Evolutionary conservation across 257 asterid species (phyloP).

Genomic region (Capsicum pubescens): DNA sequence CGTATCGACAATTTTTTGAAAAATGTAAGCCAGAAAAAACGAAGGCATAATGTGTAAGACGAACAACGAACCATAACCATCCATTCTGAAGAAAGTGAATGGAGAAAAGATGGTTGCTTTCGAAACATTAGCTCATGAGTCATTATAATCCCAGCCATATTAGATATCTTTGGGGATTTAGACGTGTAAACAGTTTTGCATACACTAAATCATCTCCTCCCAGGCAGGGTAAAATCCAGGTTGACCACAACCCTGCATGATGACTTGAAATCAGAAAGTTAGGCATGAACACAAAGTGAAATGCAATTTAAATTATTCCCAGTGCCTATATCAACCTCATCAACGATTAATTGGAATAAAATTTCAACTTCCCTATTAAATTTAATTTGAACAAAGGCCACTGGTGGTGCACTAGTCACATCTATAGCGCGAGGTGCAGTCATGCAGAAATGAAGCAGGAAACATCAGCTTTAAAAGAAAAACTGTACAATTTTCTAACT

Average conservation of each 20-base stretch:
- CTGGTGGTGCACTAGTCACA: constrained; percentile 14
- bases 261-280: constrained; percentile 20
- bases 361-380: not conserved
- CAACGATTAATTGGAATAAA: constrained; percentile 14
- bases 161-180: not conserved
- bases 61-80: too few species aligned
- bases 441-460: constrained; percentile 17
- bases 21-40: too few species aligned
- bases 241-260: constrained; percentile 70
- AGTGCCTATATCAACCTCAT: constrained; percentile 19
- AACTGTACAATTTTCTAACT: not conserved
- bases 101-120: too few species aligned
- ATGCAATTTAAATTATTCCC: constrained; percentile 1
- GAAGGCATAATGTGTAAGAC: too few species aligned
- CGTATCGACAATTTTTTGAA: too few species aligned
- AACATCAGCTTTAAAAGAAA: not conserved
- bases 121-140: too few species aligned
- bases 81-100: too few species aligned
- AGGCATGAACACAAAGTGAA: constrained; percentile 23
- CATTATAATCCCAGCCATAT: not conserved
- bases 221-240: constrained; percentile 90
- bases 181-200: constrained; percentile 31
- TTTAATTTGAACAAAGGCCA: constrained; percentile 13
- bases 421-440: not conserved
- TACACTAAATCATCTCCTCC: constrained; percentile 83